Evolutionary conservation across 139 green algal species (phyloP), one percentile per base, ranked within the genome.

Genomic region (Chlamydomonas sphaeroides): DNA sequence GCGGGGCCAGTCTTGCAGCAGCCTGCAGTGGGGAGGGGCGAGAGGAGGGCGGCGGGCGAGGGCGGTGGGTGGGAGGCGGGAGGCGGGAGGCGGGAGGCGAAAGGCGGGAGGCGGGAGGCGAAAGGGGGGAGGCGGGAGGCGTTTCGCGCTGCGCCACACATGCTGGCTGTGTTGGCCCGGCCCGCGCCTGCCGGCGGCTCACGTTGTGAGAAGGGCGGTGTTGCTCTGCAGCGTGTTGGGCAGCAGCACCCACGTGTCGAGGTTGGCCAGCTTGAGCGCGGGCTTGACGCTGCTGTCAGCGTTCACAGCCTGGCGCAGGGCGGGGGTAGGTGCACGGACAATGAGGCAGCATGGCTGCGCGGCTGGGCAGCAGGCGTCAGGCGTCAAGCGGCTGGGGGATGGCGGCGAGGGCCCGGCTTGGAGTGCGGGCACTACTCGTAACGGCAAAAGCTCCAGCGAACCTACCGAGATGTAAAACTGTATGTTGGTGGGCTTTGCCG

Each of bases 401-500:
- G 4, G 26, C 0, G 30, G 14, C 18, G 10, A 11, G 15, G 7
- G 8, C 7, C 28, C 7, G 7, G 21, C 5, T 20, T 5, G 5
- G 57, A 14, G 26, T 5, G 7, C 28, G 7, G 6, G 28, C 5
- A 18, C 14, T 5, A 3, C 28, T 35, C 57, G 57, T 5, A 65
- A 6, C 17, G 15, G 35, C 28, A 18, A 17, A 5, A 17, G 28
- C 57, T 18, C 8, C 5, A 65, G 26, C 7, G 28, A 15, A 3
- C 3, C 65, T 6, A 33, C 59, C 1, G 51, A 81, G 8, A 63
- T 32, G 14, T 25, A 82, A 32, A 72, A 71, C 57, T 82, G 75
- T 1, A 82, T 36, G 1, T 72, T 72, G 5, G 49, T 28, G 21
- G 75, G 75, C 32, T 36, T 36, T 1, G 61, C 39, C 75, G 72